Percentiles rank a stretch among this genome's conserved stretches.
Evolutionary conservation across 2,329 filamentous ascomycete species (phyloP).

Genomic region (Ophiognomonia clavigignenti-juglandacearum): DNA sequence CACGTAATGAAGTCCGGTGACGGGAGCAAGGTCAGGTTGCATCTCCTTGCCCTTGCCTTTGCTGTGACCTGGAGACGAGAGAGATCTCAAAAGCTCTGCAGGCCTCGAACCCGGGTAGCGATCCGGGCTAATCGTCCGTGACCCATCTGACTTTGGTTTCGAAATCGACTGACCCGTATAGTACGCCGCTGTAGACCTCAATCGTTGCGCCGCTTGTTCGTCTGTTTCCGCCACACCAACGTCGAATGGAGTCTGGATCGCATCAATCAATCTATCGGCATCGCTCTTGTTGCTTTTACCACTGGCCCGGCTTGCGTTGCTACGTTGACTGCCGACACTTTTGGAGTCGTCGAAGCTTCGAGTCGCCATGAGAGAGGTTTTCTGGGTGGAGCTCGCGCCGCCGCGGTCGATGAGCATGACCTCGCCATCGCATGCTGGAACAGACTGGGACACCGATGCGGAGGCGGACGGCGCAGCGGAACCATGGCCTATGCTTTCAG

Average conservation of each 20-base stretch:
- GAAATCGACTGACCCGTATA: background rate
- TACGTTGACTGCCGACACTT: conserved; percentile 37
- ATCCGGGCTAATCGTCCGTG: conserved; percentile 13
- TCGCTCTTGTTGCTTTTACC: conserved; percentile 52
- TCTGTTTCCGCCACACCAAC: conserved; percentile 33
- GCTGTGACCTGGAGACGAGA: conserved; percentile 11
- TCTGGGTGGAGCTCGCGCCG: conserved; percentile 20
- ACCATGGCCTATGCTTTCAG: background rate
- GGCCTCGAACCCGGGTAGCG: conserved; percentile 5
- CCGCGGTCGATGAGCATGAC: conserved; percentile 56
- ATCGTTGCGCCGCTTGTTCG: conserved; percentile 5
- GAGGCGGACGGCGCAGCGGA: conserved; percentile 21
- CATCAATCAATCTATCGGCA: conserved; percentile 67
- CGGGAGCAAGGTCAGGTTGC: conserved; percentile 1
- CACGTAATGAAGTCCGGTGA: conserved; percentile 33
- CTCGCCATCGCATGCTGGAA: conserved; percentile 41
- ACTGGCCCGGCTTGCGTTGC: conserved; percentile 46
- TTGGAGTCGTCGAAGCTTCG: conserved; percentile 31
- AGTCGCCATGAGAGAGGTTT: conserved; percentile 20
- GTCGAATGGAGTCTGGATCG: conserved; percentile 57
- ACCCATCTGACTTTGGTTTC: background rate
- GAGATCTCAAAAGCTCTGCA: conserved; percentile 5
- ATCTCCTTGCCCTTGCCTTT: background rate
- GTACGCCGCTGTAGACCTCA: conserved; percentile 12
- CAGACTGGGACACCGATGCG: conserved; percentile 27